Evolutionary conservation across 805 yeast species (phyloP).

Genomic region (Candida boidinii): DNA sequence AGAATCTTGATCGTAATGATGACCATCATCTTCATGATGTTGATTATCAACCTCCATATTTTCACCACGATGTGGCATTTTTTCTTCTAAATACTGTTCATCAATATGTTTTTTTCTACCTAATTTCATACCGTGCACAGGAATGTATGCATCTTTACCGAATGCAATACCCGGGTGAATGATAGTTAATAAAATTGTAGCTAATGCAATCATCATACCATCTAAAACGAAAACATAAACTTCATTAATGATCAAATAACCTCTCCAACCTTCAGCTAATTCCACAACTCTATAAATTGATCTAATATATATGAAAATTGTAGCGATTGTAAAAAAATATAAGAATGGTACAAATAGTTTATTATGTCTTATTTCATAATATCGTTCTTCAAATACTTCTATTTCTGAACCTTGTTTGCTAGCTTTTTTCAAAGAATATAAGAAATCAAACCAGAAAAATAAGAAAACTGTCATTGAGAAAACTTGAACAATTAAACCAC

Average conservation of each 20-base stretch:
- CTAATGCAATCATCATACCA: slow-evolving; percentile 45
- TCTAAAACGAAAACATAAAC: slow-evolving; percentile 44
- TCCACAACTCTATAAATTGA: slow-evolving; percentile 64
- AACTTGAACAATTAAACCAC: slow-evolving; percentile 69
- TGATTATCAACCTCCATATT: too few species aligned
- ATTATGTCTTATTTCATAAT: too few species aligned
- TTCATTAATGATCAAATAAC: slow-evolving; percentile 50
- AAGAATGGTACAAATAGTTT: too few species aligned
- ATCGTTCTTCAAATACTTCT: too few species aligned
- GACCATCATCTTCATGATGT: too few species aligned
- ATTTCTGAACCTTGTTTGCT: slow-evolving; percentile 15
- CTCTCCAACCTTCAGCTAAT: slow-evolving; percentile 59
- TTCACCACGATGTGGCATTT: too few species aligned
- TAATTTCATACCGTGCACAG: background rate
- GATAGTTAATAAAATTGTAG: slow-evolving; percentile 33
- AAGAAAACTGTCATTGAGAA: slow-evolving; percentile 53
- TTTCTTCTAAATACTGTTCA: background rate
- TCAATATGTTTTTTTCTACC: background rate
- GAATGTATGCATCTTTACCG: slow-evolving; percentile 6
- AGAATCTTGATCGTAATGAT: too few species aligned
- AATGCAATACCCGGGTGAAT: slow-evolving; percentile 55
- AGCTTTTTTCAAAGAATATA: slow-evolving; percentile 29
- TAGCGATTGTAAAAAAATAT: too few species aligned
- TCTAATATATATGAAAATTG: slow-evolving; percentile 46
- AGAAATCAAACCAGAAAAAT: slow-evolving; percentile 35